These are phyloP conservation scores for Mycosphaerella sp. DNA, from an alignment of 2,329 filamentous ascomycete species.

Conservation along the genomic window DNA sequence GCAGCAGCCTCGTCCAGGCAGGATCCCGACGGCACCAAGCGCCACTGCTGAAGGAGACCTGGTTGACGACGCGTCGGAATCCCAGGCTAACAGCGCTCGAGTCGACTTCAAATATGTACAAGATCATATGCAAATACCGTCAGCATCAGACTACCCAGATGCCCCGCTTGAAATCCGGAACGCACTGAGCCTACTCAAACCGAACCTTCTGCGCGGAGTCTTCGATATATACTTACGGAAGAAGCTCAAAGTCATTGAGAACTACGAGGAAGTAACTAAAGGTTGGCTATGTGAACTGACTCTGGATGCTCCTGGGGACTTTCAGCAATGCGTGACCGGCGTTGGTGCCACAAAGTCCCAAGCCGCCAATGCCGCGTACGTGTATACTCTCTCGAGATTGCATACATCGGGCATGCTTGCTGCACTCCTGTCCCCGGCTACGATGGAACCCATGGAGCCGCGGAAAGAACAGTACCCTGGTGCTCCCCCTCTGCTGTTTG, in stretches of 20 bases:
- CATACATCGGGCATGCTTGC: constrained; percentile 7
- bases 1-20: not conserved
- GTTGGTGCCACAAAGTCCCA: not conserved
- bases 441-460: not conserved
- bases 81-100: not conserved
- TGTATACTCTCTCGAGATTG: constrained; percentile 4
- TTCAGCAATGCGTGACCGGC: constrained; percentile 1
- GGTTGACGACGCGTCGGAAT: not conserved
- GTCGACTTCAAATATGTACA: not conserved
- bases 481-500: constrained; percentile 3
- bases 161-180: not conserved
- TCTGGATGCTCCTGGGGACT: not conserved
- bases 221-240: not conserved
- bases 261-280: not conserved
- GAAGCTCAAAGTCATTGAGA: not conserved
- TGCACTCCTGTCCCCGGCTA: not conserved
- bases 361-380: constrained; percentile 3
- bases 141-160: not conserved
- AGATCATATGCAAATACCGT: not conserved
- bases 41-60: not conserved
- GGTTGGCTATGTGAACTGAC: not conserved
- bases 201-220: not conserved
- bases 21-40: not conserved
- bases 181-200: not conserved
- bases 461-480: constrained; percentile 8